Evolutionary conservation across 176 grass and related monocot species (phyloP), one percentile per base, ranked within the genome.

Genomic region (Oryza australiensis): DNA sequence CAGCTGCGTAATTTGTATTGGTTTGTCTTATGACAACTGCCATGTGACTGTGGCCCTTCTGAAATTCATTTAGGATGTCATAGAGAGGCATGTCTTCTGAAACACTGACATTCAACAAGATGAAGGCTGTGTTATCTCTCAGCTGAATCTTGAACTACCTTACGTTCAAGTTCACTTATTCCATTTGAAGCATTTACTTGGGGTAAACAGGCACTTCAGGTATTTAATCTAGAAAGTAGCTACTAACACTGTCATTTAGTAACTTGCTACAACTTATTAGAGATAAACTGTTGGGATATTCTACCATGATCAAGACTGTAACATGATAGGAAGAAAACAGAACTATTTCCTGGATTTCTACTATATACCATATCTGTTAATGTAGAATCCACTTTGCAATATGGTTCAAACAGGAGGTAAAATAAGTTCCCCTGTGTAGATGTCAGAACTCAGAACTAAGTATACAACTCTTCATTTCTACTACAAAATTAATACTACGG

Each of bases 1-100:
- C 77, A 60, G 69, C 64, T 9, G 42, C 26, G 51, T 64, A 74
- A 75, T 11, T 68, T 7, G 27, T 42, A 18, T 13, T 68, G 35
- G 69, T 72, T 81, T 91, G 93, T 72, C 78, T 95, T 75, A 92
- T 79, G 45, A 99, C 96, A 3, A 95, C 93, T n/a, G 96, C 89
- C 93, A 95, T 95, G 82, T 98, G 96, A 83, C 96, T 98, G 51
- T 98, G 96, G 26, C 96, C 96, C 87, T 98, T 95, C 83, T 98
- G 96, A 76, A 95, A 98, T 74, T 98, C 96, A 59, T 98, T 98
- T 27, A 98, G 83, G 85, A 98, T 98, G 88, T 98, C 93, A 73
- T 98, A 98, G 26, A 98, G 87, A 41, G 93, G 96, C 91, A 95
- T 86, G 57, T 98, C 89, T 93, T 91, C 96, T 11, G 75, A 59